Evolutionary conservation across 108 stramenopile species (phyloP), one percentile per base, ranked within the genome.

Genomic region (Cafeteria roenbergensis): DNA sequence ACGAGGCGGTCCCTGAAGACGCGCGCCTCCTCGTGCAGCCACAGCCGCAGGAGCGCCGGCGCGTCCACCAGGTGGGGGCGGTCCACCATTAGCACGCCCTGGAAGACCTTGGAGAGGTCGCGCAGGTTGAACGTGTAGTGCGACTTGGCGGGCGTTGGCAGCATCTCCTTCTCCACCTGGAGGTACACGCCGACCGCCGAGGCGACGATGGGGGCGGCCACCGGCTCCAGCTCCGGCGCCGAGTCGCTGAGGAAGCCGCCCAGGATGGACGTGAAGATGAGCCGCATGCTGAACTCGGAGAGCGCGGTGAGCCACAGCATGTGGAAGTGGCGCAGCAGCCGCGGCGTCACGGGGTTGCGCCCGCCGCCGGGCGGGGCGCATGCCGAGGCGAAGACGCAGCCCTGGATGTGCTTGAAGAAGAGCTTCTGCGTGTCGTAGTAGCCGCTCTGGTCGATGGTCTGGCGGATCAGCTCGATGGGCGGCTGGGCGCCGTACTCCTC

Each of bases 61-160:
- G 25, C 25, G 27, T 69, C 63, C 20, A 60, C 33, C 0, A 64
- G 28, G 51, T 74, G 37, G 0, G 70, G 58, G 0, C 68, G 64
- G 14, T 61, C 69, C 35, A 77, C 73, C 83, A 84, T 84, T 17
- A 84, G 65, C 20, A 84, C 65, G 27, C 83, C 83, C 67, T 84
- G 83, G 66, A 84, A 82, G 31, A 84, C 81, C 75, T 84, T 84
- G 37, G 68, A 70, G 34, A 84, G 75, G 71, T 84, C 83, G 26
- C 83, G 83, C 34, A 84, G 79, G 75, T 84, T 84, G 60, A 84
- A 84, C 1, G 83, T 80, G 77, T 84, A 84, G 74, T 84, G 81
- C 34, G 79, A 81, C 62, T 79, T 78, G n/a, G 81, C 75, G 0
- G 83, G 83, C 25, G 83, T 84, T 26, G 83, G 83, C 36, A 80